These are phyloP conservation scores for Aspergillus vadensis DNA, from an alignment of 2,329 filamentous ascomycete species.

Conservation along the genomic window DNA sequence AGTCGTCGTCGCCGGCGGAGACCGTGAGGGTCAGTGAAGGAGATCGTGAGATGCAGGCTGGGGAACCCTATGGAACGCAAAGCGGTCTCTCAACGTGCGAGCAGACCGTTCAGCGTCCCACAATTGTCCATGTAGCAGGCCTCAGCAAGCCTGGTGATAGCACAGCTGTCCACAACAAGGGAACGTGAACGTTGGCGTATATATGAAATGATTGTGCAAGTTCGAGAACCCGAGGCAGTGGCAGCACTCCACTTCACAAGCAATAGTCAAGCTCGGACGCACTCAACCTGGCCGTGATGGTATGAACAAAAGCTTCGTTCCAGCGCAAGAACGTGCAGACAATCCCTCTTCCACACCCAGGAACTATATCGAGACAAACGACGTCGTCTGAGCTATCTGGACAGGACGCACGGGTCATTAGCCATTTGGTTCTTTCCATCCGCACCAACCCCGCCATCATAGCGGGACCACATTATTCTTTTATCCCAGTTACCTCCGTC, in stretches of 20 bases:
- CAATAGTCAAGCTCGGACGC: not conserved
- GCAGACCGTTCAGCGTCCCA: constrained; percentile 54
- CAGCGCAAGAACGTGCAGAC: not conserved
- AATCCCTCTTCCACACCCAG: not conserved
- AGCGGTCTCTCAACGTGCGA: constrained; percentile 52
- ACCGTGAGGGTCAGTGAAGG: not conserved
- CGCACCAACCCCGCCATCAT: not conserved
- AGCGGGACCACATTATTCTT: not conserved
- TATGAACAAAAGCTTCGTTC: not conserved
- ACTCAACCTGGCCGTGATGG: not conserved
- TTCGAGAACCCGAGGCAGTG: not conserved
- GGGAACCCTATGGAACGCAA: constrained; percentile 56
- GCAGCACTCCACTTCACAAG: not conserved
- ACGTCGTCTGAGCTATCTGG: not conserved
- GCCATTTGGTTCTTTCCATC: not conserved
- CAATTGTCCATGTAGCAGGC: constrained; percentile 45
- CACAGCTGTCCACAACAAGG: not conserved
- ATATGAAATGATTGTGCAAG: not conserved
- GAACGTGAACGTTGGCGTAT: not conserved
- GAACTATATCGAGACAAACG: not conserved
- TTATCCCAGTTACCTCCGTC: not conserved
- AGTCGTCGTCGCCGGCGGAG: constrained; percentile 10
- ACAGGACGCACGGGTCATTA: not conserved
- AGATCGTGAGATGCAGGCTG: constrained; percentile 36
- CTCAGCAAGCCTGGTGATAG: constrained; percentile 21